A percentile compares a stretch with the other conserved stretches of the same genome.
Conservation (phyloP, 768 basidiomycete species). For the Phaffia tasmanica region DNA sequence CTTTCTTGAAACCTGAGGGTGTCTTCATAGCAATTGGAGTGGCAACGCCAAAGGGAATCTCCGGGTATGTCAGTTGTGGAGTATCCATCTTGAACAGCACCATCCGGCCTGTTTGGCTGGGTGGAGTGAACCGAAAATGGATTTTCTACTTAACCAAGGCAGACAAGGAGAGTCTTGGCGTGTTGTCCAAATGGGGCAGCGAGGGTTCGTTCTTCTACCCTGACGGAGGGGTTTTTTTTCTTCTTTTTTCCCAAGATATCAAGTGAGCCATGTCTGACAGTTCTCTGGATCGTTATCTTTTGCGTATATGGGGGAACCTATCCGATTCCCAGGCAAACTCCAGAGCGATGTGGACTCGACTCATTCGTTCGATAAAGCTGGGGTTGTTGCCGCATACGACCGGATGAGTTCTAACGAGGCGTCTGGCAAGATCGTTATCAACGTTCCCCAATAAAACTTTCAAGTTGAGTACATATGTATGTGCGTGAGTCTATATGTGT, state of each 20-base stretch:
- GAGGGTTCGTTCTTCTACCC: conserved; percentile 7
- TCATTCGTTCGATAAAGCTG: conserved; percentile 11
- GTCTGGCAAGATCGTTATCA: conserved; percentile 18
- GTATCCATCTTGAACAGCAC: not conserved
- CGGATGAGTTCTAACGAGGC: conserved; percentile 9
- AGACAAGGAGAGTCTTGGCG: not conserved
- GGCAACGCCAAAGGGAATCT: not conserved
- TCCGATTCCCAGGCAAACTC: conserved; percentile 13
- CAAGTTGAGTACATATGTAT: not conserved
- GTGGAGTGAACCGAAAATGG: conserved; percentile 3
- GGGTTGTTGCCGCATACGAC: conserved; percentile 10
- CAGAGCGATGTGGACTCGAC: conserved; percentile 9
- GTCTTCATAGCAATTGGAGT: conserved; percentile 5
- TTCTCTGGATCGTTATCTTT: not conserved
- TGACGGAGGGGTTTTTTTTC: no score
- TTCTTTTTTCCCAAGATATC: not conserved
- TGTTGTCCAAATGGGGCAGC: not conserved
- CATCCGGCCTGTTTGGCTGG: not conserved
- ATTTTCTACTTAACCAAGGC: conserved; percentile 3
- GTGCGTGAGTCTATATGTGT: no score
- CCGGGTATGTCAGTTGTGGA: not conserved
- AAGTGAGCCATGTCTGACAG: not conserved
- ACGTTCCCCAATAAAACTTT: not conserved
- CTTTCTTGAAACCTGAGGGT: not conserved
- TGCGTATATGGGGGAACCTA: not conserved